Conservation (phyloP, 2,329 filamentous ascomycete genomes). For the Escovopsis weberi region DNA sequence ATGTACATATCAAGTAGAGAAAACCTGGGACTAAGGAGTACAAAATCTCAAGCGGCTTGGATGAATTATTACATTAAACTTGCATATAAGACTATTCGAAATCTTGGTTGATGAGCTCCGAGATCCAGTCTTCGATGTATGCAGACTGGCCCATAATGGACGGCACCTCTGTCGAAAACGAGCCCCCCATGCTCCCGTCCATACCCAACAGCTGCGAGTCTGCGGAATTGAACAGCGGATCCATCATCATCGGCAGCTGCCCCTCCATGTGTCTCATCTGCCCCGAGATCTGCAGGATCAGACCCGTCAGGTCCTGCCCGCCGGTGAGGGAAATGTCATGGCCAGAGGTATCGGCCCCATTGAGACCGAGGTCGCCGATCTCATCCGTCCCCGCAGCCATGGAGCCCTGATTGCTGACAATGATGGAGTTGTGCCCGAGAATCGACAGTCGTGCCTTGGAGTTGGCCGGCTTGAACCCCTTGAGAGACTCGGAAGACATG, state of each 20-base stretch:
- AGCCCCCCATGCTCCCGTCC: neutral
- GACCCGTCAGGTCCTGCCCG: neutral
- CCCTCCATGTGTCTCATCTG: neutral
- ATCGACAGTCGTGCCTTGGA: neutral
- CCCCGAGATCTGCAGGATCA: neutral
- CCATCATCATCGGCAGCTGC: neutral
- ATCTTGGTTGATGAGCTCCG: neutral
- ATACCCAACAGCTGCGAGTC: neutral
- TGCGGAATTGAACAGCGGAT: neutral
- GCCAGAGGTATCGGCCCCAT: neutral
- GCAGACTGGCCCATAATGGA: neutral
- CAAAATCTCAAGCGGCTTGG: too few species aligned
- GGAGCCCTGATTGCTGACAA: neutral
- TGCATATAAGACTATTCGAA: too few species aligned
- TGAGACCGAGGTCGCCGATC: neutral
- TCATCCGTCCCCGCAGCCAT: neutral
- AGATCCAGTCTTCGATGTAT: neutral
- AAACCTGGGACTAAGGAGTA: too few species aligned
- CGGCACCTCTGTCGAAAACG: neutral
- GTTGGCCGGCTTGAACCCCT: constrained; percentile 1
- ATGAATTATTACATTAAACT: too few species aligned
- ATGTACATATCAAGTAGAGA: too few species aligned
- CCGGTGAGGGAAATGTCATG: neutral
- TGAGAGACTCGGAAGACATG: neutral
- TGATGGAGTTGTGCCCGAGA: neutral